These are phyloP conservation scores for Pleurotus salmoneostramineus DNA, from an alignment of 768 basidiomycete species.

Conservation along the genomic window DNA sequence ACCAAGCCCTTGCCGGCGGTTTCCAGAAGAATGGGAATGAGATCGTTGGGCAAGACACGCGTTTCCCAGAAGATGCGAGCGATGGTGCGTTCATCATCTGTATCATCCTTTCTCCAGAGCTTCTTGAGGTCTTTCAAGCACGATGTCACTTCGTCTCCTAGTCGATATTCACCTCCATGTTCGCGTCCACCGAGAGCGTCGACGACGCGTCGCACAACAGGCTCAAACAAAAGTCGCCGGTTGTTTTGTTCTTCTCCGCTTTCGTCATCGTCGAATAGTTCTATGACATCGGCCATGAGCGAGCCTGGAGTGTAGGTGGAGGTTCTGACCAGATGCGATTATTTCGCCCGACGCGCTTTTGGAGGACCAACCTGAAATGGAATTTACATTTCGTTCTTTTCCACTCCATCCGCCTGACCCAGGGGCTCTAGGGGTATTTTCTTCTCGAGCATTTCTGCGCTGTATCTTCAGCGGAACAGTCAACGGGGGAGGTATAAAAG, in stretches of 20 bases:
- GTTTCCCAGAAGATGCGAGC: conserved; percentile 90
- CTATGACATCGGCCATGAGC: not conserved
- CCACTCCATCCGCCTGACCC: too few relatives aligned
- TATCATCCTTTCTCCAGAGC: conserved; percentile 94
- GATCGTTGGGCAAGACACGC: conserved; percentile 82
- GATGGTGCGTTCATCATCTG: conserved; percentile 94
- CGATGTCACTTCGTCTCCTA: conserved; percentile 78
- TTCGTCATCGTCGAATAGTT: conserved; percentile 16
- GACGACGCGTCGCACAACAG: conserved; percentile 70
- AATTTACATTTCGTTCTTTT: too few relatives aligned
- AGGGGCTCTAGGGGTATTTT: too few relatives aligned
- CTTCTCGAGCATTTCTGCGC: too few relatives aligned
- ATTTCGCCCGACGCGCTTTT: not conserved
- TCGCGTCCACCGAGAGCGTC: conserved; percentile 80
- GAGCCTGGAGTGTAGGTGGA: not conserved
- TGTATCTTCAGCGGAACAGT: too few relatives aligned
- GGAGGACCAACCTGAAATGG: not conserved
- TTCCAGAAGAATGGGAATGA: conserved; percentile 78
- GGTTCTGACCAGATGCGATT: not conserved
- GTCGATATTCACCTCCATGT: conserved; percentile 52
- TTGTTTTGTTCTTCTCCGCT: conserved; percentile 22
- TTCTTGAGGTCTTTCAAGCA: conserved; percentile 94
- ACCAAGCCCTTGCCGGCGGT: conserved; percentile 76
- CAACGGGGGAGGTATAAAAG: too few relatives aligned
- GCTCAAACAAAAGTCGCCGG: conserved; percentile 55